phyloP scores from a whole-genome alignment of 75 land plant genomes.

The Cunninghamia lanceolata region DNA sequence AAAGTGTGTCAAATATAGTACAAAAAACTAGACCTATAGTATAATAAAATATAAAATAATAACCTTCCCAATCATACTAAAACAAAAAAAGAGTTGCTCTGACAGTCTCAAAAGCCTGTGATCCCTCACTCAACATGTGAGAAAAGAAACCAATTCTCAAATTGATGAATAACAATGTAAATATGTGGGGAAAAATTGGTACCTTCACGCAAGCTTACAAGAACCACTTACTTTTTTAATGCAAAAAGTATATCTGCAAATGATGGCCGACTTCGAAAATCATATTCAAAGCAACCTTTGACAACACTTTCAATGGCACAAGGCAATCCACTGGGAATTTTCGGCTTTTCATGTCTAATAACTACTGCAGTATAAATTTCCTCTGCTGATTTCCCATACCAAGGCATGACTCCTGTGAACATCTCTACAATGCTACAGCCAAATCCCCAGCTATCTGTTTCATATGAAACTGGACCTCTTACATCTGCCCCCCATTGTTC shows the following conservation, averaged over 20 bases:
- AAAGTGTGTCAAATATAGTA: neutral
- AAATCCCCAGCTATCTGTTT: slow-evolving; percentile 98
- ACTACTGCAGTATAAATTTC: slow-evolving; percentile 83
- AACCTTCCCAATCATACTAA: neutral
- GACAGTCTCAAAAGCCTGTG: neutral
- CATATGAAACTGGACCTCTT: slow-evolving; percentile 85
- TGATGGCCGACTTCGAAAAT: slow-evolving; percentile 77
- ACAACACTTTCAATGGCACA: slow-evolving; percentile 62
- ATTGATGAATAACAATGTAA: slow-evolving; percentile 2
- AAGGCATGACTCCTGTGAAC: slow-evolving; percentile 85
- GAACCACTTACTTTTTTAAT: slow-evolving; percentile 59
- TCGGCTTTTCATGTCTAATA: slow-evolving; percentile 68
- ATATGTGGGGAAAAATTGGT: neutral
- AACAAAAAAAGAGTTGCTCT: neutral
- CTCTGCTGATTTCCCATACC: slow-evolving; percentile 57
- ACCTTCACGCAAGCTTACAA: neutral
- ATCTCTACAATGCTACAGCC: slow-evolving; percentile 92
- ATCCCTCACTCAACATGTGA: neutral
- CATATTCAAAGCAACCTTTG: slow-evolving; percentile 87
- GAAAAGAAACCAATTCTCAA: slow-evolving; percentile 1
- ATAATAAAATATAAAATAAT: neutral
- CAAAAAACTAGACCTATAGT: neutral
- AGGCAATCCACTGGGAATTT: slow-evolving; percentile 83
- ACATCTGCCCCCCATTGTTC: slow-evolving; percentile 92
- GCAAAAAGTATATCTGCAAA: slow-evolving; percentile 69